phyloP scores from a whole-genome alignment of 2,329 filamentous ascomycete genomes.

The Lanzia echinophila region DNA sequence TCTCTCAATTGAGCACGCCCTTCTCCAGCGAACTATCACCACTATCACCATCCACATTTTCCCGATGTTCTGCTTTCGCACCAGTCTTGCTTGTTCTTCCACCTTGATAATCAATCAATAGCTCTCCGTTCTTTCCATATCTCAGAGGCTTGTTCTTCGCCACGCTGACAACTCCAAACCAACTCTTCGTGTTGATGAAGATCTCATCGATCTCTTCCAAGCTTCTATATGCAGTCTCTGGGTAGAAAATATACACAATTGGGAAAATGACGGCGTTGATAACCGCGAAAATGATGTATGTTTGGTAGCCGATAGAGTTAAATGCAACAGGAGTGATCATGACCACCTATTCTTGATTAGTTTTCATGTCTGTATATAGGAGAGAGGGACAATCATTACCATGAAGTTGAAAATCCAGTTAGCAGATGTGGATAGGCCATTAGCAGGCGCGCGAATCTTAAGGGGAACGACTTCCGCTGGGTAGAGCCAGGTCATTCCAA shows the following conservation, averaged over 20 bases:
- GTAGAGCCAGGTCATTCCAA: conserved; percentile 39
- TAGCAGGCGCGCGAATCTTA: conserved; percentile 47
- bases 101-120: not conserved
- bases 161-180: not conserved
- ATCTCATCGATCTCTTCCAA: conserved; percentile 9
- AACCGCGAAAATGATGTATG: conserved; percentile 49
- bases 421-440: conserved; percentile 42
- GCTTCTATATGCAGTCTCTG: conserved; percentile 37
- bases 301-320: conserved; percentile 51
- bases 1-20: not conserved
- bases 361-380: no score
- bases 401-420: conserved; percentile 48
- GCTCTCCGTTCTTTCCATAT: conserved; percentile 2
- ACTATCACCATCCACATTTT: not conserved
- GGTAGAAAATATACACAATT: conserved; percentile 41
- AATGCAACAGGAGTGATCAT: conserved; percentile 34
- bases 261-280: conserved; percentile 38
- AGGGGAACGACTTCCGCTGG: conserved; percentile 51
- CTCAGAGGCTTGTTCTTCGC: not conserved
- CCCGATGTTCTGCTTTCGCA: not conserved
- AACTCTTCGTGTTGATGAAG: not conserved
- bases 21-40: not conserved
- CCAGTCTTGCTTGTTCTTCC: not conserved
- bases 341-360: not conserved
- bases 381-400: not conserved